These are phyloP conservation scores for Citrus reticulata DNA, from an alignment of 345 rosid species.

Conservation along the genomic window DNA sequence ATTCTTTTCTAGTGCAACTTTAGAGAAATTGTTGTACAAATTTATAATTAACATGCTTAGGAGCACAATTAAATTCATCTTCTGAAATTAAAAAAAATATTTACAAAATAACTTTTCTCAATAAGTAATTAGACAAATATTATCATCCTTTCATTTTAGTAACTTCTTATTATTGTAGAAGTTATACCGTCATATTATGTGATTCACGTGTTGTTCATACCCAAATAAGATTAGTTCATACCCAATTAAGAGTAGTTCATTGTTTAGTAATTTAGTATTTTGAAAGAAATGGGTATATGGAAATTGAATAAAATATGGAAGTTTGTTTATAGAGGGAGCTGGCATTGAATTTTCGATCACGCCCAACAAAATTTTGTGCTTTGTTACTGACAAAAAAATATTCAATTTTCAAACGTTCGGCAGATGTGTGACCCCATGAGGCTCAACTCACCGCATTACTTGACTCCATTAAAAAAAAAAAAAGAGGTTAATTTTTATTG, in stretches of 20 bases:
- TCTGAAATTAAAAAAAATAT: not conserved
- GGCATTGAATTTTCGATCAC: not conserved
- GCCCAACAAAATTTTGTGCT: not conserved
- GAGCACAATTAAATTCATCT: not conserved
- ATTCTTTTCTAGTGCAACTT: not conserved
- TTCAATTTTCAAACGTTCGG: not conserved
- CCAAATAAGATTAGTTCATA: not conserved
- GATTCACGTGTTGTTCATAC: too few relatives aligned
- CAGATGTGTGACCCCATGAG: too few relatives aligned
- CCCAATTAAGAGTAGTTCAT: not conserved
- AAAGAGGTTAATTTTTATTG: too few relatives aligned
- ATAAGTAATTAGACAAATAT: too few relatives aligned
- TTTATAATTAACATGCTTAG: not conserved
- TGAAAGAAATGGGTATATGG: not conserved
- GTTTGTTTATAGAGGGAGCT: too few relatives aligned
- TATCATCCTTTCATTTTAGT: too few relatives aligned
- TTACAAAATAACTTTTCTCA: too few relatives aligned
- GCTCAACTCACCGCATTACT: too few relatives aligned
- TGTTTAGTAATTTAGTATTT: not conserved
- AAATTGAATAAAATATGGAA: not conserved
- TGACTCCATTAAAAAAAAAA: too few relatives aligned
- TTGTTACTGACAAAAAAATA: not conserved
- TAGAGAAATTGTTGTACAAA: not conserved
- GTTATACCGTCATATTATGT: accelerated
- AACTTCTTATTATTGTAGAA: accelerated